Evolutionary conservation across 306 rosid species (phyloP), one percentile per base, ranked within the genome.

Genomic region (Quercus gilva): DNA sequence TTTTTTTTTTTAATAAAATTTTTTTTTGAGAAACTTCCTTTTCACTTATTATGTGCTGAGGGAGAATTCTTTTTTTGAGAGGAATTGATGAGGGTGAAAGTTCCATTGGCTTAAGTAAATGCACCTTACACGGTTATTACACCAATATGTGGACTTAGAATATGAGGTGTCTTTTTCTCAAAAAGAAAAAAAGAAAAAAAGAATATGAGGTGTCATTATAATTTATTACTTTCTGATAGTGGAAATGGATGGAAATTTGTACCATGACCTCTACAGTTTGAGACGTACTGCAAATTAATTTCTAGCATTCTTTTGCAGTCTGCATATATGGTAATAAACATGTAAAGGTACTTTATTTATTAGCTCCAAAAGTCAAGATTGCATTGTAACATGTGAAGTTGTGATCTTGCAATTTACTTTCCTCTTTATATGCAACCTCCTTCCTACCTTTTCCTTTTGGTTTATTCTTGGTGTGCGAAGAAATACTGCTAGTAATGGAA

Each of bases 251-350:
- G 5, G 65, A 21, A 58, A 58, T 58, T 58, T 58, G 65, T n/a
- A 9, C 29, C 31, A 58, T 21, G 26, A 20, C 31, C 53, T 49
- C 53, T 12, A 49, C 17, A 12, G 17, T 49, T 49, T 49, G 53
- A 49, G 53, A 49, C 0, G 5, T 13, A 49, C 5, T 49, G 53
- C 53, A 49, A 49, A 49, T 13, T 2, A 13, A 49, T 49, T 49
- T 49, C 53, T 12, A 49, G 53, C 53, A 10, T 49, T 49, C 53
- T 49, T 10, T 17, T 49, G 53, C 17, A 49, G 8, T 41, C 45
- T 41, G 0, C 99, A 12, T 49, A 49, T 49, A 49, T 49, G 17
- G 17, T 49, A 49, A 49, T 49, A 49, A 49, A 49, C 53, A 49
- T 49, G 5, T 3, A 49, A 49, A 49, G 53, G 17, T 49, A 49